Conservation (phyloP, 1,284 basidiomycete genomes). For the Fomitiporia mediterranea region DNA sequence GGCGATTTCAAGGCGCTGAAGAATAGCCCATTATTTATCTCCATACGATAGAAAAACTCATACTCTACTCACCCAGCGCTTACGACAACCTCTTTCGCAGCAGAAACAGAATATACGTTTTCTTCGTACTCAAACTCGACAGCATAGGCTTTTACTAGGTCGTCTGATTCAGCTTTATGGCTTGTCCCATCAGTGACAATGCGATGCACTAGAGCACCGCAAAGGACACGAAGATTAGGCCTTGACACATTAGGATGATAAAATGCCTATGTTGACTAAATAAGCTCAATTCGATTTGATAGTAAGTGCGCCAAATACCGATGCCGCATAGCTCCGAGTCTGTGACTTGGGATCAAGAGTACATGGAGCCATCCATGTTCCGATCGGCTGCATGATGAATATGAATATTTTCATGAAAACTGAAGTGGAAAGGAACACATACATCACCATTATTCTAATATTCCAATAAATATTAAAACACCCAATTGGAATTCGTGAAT, state of each 20-base stretch:
- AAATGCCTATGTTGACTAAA: conserved; percentile 19
- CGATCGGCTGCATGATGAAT: conserved; percentile 10
- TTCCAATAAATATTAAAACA: neutral
- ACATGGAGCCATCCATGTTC: conserved; percentile 12
- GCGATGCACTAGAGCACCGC: conserved; percentile 19
- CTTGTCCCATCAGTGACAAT: conserved; percentile 12
- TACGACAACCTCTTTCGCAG: conserved; percentile 36
- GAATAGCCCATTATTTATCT: neutral
- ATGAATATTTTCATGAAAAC: neutral
- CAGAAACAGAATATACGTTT: conserved; percentile 27
- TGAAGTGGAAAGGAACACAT: neutral
- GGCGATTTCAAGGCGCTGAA: conserved; percentile 29
- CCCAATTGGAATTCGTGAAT: neutral
- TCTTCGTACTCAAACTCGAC: conserved; percentile 31
- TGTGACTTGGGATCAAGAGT: conserved; percentile 21
- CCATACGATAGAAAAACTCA: neutral
- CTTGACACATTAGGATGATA: conserved; percentile 22
- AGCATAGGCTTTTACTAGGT: conserved; percentile 29
- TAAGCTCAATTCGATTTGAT: neutral
- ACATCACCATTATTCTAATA: conserved; percentile 24
- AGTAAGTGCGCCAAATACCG: conserved; percentile 9
- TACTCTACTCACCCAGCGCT: conserved; percentile 27
- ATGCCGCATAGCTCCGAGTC: conserved; percentile 23
- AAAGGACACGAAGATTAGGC: conserved; percentile 24
- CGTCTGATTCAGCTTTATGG: neutral